phyloP scores from a whole-genome alignment of 1,284 basidiomycete species.

The Phellopilus nigrolimitatus region DNA sequence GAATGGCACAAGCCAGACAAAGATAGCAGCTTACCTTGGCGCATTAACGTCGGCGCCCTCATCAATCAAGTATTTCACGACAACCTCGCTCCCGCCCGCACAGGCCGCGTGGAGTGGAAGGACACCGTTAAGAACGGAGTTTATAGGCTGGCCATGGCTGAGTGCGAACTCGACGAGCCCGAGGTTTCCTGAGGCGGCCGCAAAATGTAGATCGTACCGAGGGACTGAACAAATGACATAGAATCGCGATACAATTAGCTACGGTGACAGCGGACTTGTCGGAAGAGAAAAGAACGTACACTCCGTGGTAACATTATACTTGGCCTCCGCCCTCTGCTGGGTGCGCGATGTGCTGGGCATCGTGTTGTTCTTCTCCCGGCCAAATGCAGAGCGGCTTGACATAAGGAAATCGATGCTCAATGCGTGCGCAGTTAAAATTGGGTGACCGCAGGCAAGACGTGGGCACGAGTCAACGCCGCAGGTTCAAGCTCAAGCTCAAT shows the following conservation, averaged over 20 bases:
- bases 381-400: slow-evolving; percentile 17
- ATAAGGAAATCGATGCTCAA: neutral
- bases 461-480: neutral
- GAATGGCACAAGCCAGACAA: neutral
- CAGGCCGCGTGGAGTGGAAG: slow-evolving; percentile 89
- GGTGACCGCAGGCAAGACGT: neutral
- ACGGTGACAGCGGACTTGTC: neutral
- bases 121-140: slow-evolving; percentile 88
- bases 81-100: slow-evolving; percentile 79
- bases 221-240: slow-evolving; percentile 50
- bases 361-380: slow-evolving; percentile 14
- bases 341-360: slow-evolving; percentile 33
- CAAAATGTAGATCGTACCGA: slow-evolving; percentile 84
- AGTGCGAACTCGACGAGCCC: slow-evolving; percentile 86
- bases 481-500: neutral
- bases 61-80: slow-evolving; percentile 84
- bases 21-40: slow-evolving; percentile 47
- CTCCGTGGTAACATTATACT: slow-evolving; percentile 75
- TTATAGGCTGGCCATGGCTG: slow-evolving; percentile 89
- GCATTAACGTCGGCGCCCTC: slow-evolving; percentile 92
- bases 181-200: slow-evolving; percentile 82
- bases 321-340: slow-evolving; percentile 50
- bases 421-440: neutral
- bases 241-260: slow-evolving; percentile 7
- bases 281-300: slow-evolving; percentile 45